Conservation (phyloP, 345 rosid genomes). For the Cardamine chenopodiifolia region DNA sequence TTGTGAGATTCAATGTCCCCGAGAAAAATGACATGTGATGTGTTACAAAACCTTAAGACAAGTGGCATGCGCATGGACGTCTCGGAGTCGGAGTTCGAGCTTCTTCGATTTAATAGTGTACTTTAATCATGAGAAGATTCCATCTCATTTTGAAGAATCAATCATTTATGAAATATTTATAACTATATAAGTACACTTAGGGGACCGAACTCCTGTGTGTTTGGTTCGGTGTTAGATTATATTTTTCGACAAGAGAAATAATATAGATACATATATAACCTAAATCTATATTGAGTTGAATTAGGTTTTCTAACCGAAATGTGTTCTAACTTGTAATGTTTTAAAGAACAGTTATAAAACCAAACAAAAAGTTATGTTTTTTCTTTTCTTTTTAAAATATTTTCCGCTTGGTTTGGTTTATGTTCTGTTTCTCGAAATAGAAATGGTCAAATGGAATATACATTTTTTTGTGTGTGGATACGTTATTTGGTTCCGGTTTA, state of each 20-base stretch:
- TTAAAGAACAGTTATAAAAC: no score
- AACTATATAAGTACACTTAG: background rate
- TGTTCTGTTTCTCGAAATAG: no score
- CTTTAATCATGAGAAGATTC: background rate
- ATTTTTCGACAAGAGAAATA: background rate
- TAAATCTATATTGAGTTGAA: background rate
- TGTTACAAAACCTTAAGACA: slow-evolving; percentile 23
- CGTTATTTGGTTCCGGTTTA: no score
- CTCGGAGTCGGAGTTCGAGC: background rate
- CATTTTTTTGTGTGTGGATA: background rate
- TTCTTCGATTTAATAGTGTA: background rate
- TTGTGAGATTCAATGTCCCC: slow-evolving; percentile 29
- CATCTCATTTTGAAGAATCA: background rate
- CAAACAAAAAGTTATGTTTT: no score
- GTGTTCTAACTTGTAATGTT: background rate
- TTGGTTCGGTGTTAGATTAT: background rate
- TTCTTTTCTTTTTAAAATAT: background rate
- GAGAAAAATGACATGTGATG: slow-evolving; percentile 29
- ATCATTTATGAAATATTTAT: slow-evolving; percentile 8
- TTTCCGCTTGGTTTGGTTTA: background rate
- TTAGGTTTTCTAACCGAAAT: slow-evolving; percentile 1
- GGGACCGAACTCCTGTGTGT: background rate
- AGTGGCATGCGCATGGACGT: slow-evolving; percentile 9
- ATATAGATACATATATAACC: background rate
- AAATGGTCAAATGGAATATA: background rate